Base-by-base conservation (phyloP, 176 grass and related monocot species). In the Phoenix roebelenii region DNA sequence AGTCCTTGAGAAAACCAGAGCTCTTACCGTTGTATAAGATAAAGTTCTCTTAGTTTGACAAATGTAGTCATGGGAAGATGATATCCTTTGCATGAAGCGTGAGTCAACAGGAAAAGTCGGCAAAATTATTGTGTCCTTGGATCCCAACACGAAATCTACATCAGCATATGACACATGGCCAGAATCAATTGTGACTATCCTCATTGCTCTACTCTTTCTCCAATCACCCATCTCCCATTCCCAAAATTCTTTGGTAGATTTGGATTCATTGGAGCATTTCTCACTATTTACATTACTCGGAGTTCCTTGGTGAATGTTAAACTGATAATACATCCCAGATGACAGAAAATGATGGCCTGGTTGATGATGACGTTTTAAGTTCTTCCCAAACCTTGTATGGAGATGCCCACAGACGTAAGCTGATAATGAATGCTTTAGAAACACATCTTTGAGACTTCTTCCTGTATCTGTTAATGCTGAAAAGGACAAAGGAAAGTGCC, bases 191-290 rank as follows among this genome's bases (percentile, higher is more conserved):
- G 83, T 80, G 52, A 97, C 71, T 77, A 97, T 70, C 68, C 92
- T 85, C 80, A 91, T 69, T 70, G 51, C 72, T 85, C 84, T 82
- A 54, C 73, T 82, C 29, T 71, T 85, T 72, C 87, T 90, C 87
- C 92, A 97, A 73, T 97, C 87, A 2, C 92, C 92, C 87, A 97
- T 97, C 72, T 97, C 92, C 87, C 92, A 97, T 65, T 97, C 92
- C 92, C 92, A 97, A 63, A 97, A 97, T 48, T 97, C 84, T 51
- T 85, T 73, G 24, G 66, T 57, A 39, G 57, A 49, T 58, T 35
- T 32, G 29, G 61, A 67, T 82, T 87, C 78, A 55, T 63, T 75
- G 54, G 81, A 77, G 67, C 92, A 97, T 64, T 65, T 88, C 57
- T 85, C 75, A 51, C 62, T 69, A 62, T 53, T 52, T 59, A 39